These are phyloP conservation scores for Candida ipomoeae DNA, from an alignment of 805 yeast species.

Conservation along the genomic window DNA sequence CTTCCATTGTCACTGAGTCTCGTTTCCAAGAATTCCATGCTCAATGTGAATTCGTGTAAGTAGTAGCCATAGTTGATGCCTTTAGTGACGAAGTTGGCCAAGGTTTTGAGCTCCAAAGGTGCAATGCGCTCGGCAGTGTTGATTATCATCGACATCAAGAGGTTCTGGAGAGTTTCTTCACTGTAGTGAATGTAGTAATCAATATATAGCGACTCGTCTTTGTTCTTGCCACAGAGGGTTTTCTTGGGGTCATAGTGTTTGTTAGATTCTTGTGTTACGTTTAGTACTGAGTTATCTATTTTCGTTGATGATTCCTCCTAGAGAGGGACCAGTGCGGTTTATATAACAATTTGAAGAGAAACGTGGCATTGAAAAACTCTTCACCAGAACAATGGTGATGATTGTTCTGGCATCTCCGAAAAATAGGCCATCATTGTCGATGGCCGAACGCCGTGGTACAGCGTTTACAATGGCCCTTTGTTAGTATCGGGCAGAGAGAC, in stretches of 20 bases:
- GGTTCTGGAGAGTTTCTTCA: constrained; percentile 62
- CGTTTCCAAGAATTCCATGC: constrained; percentile 40
- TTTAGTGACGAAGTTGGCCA: constrained; percentile 41
- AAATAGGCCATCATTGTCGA: too few relatives aligned
- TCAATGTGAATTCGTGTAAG: constrained; percentile 40
- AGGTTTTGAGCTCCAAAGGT: constrained; percentile 46
- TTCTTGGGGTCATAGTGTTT: constrained; percentile 46
- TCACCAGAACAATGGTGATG: too few relatives aligned
- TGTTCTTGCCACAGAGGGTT: constrained; percentile 34
- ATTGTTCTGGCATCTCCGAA: too few relatives aligned
- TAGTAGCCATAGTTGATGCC: constrained; percentile 49
- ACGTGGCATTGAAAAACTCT: too few relatives aligned
- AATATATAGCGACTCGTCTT: constrained; percentile 39
- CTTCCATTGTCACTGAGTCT: constrained; percentile 23
- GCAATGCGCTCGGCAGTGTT: constrained; percentile 40
- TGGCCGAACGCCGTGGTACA: too few relatives aligned
- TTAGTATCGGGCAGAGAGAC: too few relatives aligned
- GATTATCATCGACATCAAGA: constrained; percentile 35
- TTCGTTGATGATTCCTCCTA: too few relatives aligned
- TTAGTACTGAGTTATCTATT: too few relatives aligned
- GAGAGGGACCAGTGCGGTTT: too few relatives aligned
- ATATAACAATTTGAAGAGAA: too few relatives aligned
- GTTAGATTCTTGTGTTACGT: too few relatives aligned
- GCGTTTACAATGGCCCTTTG: too few relatives aligned
- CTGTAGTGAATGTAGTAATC: constrained; percentile 52